These are phyloP conservation scores for Linnemannia hyalina DNA, from an alignment of 192 early-diverging fungal species.

Conservation along the genomic window DNA sequence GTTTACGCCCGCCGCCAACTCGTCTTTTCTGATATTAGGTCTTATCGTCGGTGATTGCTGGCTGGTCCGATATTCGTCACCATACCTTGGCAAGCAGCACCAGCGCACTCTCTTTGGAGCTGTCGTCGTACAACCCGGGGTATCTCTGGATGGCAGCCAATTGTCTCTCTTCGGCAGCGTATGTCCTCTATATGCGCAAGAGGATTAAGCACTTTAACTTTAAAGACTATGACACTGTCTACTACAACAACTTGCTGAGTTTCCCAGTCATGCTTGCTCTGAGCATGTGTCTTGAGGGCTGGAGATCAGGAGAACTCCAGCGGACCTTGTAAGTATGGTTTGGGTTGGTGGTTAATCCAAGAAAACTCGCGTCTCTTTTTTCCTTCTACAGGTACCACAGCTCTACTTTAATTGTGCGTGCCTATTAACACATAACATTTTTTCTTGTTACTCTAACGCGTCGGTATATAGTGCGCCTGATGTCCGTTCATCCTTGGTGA, in stretches of 20 bases:
- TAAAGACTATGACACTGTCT: constrained; percentile 98
- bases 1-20: not conserved
- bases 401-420: too few species aligned
- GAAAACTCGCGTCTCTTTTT: too few species aligned
- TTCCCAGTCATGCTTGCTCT: constrained; percentile 82
- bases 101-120: constrained; percentile 38
- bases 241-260: constrained; percentile 95
- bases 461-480: constrained; percentile 46
- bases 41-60: constrained; percentile 88
- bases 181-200: constrained; percentile 92
- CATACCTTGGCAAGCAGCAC: not conserved
- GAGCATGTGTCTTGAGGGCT: constrained; percentile 79
- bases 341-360: not conserved
- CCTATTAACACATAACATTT: not conserved
- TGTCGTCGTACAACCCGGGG: constrained; percentile 58
- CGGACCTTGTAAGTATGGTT: constrained; percentile 67
- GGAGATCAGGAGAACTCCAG: constrained; percentile 69
- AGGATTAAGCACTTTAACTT: constrained; percentile 91
- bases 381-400: too few species aligned
- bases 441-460: not conserved
- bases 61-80: constrained; percentile 77
- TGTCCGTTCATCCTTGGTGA: constrained; percentile 66
- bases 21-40: constrained; percentile 60
- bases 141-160: constrained; percentile 95
- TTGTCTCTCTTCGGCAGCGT: constrained; percentile 90